phyloP scores from a whole-genome alignment of 495 filamentous ascomycete genomes.

The Penicillium nucicola region DNA sequence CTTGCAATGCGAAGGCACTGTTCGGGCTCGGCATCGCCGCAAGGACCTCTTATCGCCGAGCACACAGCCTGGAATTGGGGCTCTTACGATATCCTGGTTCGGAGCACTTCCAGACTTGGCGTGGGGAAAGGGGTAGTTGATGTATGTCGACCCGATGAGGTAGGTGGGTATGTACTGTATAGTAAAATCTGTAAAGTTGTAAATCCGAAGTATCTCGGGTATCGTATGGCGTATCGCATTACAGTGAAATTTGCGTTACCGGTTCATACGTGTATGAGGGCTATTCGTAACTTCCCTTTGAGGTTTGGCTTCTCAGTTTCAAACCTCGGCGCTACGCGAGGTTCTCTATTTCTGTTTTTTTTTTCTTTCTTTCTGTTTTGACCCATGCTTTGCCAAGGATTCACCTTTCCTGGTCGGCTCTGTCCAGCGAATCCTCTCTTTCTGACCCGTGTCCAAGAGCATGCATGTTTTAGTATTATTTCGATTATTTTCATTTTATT shows the following conservation, averaged over 20 bases:
- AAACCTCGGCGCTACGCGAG: too few relatives aligned
- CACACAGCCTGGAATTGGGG: background rate
- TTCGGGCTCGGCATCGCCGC: background rate
- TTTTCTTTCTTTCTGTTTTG: background rate
- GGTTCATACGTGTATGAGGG: background rate
- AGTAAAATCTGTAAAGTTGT: too few relatives aligned
- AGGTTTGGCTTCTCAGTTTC: background rate
- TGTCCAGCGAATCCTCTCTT: slow-evolving; percentile 1
- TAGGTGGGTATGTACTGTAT: too few relatives aligned
- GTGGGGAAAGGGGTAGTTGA: background rate
- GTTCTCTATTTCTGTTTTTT: background rate
- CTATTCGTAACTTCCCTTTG: background rate
- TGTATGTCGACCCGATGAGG: too few relatives aligned
- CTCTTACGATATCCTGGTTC: background rate
- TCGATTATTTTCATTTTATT: background rate
- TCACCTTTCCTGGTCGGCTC: slow-evolving; percentile 5
- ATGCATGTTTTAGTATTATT: slow-evolving; percentile 7
- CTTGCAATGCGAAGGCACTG: background rate
- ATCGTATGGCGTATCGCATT: background rate
- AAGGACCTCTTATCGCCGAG: background rate
- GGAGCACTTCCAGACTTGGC: slow-evolving; percentile 4
- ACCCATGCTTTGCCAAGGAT: slow-evolving; percentile 1
- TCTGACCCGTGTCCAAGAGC: slow-evolving; percentile 3
- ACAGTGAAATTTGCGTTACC: slow-evolving; percentile 1
- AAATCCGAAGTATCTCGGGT: too few relatives aligned